Evolutionary conservation across 306 rosid species (phyloP), one percentile per base, ranked within the genome.

Genomic region (Corylus avellana): DNA sequence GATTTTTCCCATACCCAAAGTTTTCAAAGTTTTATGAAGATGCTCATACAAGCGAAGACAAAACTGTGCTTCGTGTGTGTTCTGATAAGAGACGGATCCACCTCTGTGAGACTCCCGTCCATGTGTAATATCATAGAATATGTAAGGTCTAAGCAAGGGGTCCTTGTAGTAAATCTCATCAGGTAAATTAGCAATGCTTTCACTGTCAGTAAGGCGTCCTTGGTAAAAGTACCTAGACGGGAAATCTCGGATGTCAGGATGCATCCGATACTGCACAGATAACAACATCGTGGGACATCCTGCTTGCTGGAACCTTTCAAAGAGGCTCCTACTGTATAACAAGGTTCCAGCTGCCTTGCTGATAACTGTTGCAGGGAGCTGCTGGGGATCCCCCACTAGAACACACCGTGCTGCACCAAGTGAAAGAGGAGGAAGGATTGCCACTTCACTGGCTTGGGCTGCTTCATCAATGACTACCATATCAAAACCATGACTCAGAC

Each of bases 391-490:
- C 85, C 99, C 99, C 70, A 95, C 98, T 72, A 95, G 98, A 86
- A 95, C 99, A 77, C 99, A 95, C 12, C 99, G 85, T 42, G 99
- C 98, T 75, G 98, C 99, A 70, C 99, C 99, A 77, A 92, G 98
- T 48, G 99, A 81, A 59, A 93, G 99, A 13, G 99, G 99, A 55
- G 99, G 99, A 84, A 93, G 97, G 89, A 95, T 67, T 49, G 84
- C 99, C 76, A 90, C 98, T 86, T 95, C 99, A 83, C 99, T 93
- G 70, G 99, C 99, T 87, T 95, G 99, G 72, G 98, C 98, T 58
- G 99, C 99, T 84, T 95, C 98, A 76, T 93, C 99, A 83, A 95
- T 92, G 69, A 95, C 99, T 72, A 95, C 99, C 98, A 95, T 95
- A 85, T 95, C 98, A 91, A 95, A 95, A 73, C 98, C 99, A 88